Conservation (phyloP, 2,329 filamentous ascomycete genomes). For the Pseudocercospora eumusae region DNA sequence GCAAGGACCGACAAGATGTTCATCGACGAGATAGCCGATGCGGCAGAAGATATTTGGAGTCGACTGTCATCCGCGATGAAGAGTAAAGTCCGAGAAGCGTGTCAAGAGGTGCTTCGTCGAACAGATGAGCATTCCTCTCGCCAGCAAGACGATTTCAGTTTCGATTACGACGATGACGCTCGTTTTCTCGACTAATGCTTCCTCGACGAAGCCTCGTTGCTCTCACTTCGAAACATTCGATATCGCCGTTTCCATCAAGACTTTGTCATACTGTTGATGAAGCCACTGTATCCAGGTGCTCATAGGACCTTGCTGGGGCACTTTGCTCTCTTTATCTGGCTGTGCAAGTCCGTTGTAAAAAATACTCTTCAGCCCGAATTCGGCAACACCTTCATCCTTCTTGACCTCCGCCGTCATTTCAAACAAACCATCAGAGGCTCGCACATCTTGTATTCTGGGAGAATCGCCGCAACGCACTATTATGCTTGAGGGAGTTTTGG, state of each 20-base stretch:
- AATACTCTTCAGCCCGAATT: conserved; percentile 66
- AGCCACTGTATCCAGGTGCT: conserved; percentile 51
- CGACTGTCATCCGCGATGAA: conserved; percentile 29
- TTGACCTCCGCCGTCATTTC: conserved; percentile 64
- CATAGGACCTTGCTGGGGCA: conserved; percentile 47
- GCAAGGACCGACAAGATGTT: conserved; percentile 10
- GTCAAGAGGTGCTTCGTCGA: conserved; percentile 34
- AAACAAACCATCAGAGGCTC: conserved; percentile 66
- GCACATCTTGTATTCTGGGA: conserved; percentile 58
- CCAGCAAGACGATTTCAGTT: conserved; percentile 18
- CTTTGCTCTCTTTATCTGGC: conserved; percentile 37
- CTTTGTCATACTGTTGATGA: conserved; percentile 59
- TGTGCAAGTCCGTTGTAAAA: conserved; percentile 58
- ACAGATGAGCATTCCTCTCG: conserved; percentile 27
- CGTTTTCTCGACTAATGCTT: conserved; percentile 34
- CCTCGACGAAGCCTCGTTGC: background rate
- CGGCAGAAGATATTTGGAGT: conserved; percentile 21
- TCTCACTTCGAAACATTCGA: conserved; percentile 39
- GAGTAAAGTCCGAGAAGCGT: conserved; percentile 33
- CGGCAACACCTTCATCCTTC: conserved; percentile 59
- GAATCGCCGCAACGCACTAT: conserved; percentile 67
- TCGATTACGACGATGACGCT: conserved; percentile 35
- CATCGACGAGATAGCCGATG: conserved; percentile 27
- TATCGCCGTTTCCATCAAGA: conserved; percentile 58
- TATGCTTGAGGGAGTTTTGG: conserved; percentile 62